phyloP scores from a whole-genome alignment of 1,284 basidiomycete species.

The Trametes hirsuta region DNA sequence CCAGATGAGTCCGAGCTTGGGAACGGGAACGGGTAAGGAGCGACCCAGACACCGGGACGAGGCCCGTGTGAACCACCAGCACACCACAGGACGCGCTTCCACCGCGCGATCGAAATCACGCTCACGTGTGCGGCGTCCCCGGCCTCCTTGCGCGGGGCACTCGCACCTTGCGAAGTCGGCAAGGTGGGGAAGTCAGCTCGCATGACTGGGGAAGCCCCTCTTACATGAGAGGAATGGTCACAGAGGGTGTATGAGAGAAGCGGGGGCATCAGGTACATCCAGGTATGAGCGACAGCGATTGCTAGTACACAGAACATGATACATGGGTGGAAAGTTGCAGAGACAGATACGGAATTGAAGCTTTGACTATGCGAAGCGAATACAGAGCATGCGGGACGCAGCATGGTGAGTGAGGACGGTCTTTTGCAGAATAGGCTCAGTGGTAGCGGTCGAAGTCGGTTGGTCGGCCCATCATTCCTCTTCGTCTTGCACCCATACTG shows the following conservation, averaged over 20 bases:
- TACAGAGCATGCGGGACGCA: neutral
- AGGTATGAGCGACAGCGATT: constrained; percentile 16
- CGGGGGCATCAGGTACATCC: neutral
- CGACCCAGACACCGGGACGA: constrained; percentile 1
- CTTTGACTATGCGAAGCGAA: neutral
- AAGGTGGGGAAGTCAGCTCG: too few species aligned
- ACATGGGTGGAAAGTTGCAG: constrained; percentile 2
- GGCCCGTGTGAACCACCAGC: neutral
- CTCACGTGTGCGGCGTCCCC: constrained; percentile 16
- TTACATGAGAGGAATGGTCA: neutral
- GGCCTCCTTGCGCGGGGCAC: neutral
- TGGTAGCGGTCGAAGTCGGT: constrained; percentile 58
- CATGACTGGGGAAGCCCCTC: too few species aligned
- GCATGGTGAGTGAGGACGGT: neutral
- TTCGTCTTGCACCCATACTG: constrained; percentile 25
- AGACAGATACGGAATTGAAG: neutral
- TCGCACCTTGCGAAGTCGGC: too few species aligned
- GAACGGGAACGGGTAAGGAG: constrained; percentile 2
- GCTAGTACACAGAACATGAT: constrained; percentile 23
- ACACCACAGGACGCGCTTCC: constrained; percentile 7
- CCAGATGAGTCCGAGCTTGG: constrained; percentile 13
- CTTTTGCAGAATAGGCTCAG: constrained; percentile 26
- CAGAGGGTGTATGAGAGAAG: neutral
- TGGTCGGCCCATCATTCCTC: constrained; percentile 40
- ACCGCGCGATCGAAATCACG: constrained; percentile 17